Percentiles rank a stretch among this genome's conserved stretches.
These are phyloP conservation scores for Lactarius deliciosus DNA, from an alignment of 768 basidiomycete genomes.

Conservation along the genomic window DNA sequence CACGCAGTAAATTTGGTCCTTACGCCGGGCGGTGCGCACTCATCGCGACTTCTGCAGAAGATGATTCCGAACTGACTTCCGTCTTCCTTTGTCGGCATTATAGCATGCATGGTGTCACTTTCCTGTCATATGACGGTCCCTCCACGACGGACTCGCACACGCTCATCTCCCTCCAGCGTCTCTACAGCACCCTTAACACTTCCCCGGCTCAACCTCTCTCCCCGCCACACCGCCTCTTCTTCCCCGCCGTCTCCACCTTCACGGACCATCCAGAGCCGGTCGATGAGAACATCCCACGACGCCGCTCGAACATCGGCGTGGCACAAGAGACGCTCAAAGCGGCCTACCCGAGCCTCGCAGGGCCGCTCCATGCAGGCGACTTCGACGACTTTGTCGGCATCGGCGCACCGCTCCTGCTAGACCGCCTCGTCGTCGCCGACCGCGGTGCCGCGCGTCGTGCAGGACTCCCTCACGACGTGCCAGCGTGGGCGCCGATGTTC, in stretches of 20 bases:
- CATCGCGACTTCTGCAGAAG: neutral
- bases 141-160: constrained; percentile 56
- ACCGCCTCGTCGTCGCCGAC: constrained; percentile 77
- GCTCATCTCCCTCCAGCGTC: constrained; percentile 74
- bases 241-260: constrained; percentile 67
- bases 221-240: constrained; percentile 55
- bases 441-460: constrained; percentile 55
- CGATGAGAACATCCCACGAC: constrained; percentile 32
- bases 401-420: constrained; percentile 67
- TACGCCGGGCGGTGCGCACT: constrained; percentile 36
- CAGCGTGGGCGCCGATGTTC: constrained; percentile 38
- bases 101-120: constrained; percentile 68
- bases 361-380: constrained; percentile 66
- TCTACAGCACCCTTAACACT: constrained; percentile 62
- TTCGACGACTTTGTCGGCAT: constrained; percentile 75
- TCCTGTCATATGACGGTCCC: constrained; percentile 41
- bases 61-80: neutral
- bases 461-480: constrained; percentile 17
- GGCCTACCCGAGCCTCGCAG: constrained; percentile 64
- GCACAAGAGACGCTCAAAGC: constrained; percentile 46
- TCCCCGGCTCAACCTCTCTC: constrained; percentile 30
- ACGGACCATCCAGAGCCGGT: constrained; percentile 43
- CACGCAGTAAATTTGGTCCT: constrained; percentile 33
- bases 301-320: constrained; percentile 36
- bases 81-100: neutral